Evolutionary conservation across 106 monocot species (phyloP).

Genomic region (Dendrobium chrysotoxum): DNA sequence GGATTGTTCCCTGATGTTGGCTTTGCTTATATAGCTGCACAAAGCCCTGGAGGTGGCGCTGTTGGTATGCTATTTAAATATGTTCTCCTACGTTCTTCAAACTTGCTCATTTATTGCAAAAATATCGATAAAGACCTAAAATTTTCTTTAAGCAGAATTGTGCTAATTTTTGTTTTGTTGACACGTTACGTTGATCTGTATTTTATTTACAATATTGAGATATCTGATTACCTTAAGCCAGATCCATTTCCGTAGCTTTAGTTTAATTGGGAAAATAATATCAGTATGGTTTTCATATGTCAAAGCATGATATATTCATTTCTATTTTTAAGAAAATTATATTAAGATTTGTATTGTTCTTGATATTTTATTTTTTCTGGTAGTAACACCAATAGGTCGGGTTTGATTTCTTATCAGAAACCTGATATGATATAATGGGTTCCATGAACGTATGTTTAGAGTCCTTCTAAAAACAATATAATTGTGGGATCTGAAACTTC

Average conservation of each 20-base stretch:
- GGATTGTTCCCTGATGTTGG: conserved; percentile 99
- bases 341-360: neutral
- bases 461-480: neutral
- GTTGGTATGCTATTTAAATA: conserved; percentile 46
- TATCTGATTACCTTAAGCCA: neutral
- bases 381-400: neutral
- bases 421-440: neutral
- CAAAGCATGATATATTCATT: neutral
- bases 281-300: neutral
- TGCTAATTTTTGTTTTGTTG: neutral
- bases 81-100: neutral
- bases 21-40: conserved; percentile 86
- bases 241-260: neutral
- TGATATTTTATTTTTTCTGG: neutral
- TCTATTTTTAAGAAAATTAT: neutral
- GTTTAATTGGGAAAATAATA: neutral
- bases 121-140: neutral
- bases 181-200: neutral
- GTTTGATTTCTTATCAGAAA: neutral
- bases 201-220: neutral
- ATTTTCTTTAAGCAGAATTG: neutral
- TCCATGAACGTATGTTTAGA: neutral
- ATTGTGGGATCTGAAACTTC: no score
- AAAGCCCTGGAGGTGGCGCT: conserved; percentile 78
- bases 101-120: neutral